These are phyloP conservation scores for Microcyclospora pomicola DNA, from an alignment of 2,329 filamentous ascomycete genomes.

Conservation along the genomic window DNA sequence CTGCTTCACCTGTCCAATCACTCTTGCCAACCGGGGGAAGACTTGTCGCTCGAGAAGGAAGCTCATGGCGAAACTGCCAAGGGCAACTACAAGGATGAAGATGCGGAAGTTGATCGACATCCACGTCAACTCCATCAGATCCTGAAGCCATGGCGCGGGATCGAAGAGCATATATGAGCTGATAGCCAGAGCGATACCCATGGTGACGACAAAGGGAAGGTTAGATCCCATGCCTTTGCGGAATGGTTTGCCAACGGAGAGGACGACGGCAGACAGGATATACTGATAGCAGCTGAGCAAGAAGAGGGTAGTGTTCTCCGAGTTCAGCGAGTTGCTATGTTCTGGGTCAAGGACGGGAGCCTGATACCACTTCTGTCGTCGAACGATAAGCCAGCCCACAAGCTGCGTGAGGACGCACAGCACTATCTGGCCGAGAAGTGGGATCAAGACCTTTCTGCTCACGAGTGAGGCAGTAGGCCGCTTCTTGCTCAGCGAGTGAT, in stretches of 20 bases:
- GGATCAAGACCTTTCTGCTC: slow-evolving; percentile 79
- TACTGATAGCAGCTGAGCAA: slow-evolving; percentile 89
- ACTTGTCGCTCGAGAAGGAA: slow-evolving; percentile 60
- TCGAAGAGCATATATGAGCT: slow-evolving; percentile 69
- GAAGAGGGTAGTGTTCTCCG: slow-evolving; percentile 85
- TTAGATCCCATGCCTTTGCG: slow-evolving; percentile 68
- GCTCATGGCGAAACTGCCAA: slow-evolving; percentile 52
- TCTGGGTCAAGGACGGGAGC: slow-evolving; percentile 65
- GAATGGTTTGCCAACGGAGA: slow-evolving; percentile 87
- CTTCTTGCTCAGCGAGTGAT: slow-evolving; percentile 62
- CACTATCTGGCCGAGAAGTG: slow-evolving; percentile 74
- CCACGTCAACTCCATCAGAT: slow-evolving; percentile 73
- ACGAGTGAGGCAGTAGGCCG: slow-evolving; percentile 85
- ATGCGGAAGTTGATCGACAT: slow-evolving; percentile 60
- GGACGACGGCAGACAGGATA: slow-evolving; percentile 73
- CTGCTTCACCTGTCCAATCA: slow-evolving; percentile 49
- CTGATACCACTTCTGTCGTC: slow-evolving; percentile 70
- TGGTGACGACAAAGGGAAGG: slow-evolving; percentile 70
- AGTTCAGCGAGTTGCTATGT: slow-evolving; percentile 77
- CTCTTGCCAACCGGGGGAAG: slow-evolving; percentile 54
- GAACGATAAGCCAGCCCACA: slow-evolving; percentile 58
- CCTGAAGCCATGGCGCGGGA: slow-evolving; percentile 53
- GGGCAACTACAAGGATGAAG: slow-evolving; percentile 57
- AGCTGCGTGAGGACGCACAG: slow-evolving; percentile 69
- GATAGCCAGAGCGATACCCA: slow-evolving; percentile 52